These are phyloP conservation scores for Raphanus sativus DNA, from an alignment of 345 rosid genomes.

Conservation along the genomic window DNA sequence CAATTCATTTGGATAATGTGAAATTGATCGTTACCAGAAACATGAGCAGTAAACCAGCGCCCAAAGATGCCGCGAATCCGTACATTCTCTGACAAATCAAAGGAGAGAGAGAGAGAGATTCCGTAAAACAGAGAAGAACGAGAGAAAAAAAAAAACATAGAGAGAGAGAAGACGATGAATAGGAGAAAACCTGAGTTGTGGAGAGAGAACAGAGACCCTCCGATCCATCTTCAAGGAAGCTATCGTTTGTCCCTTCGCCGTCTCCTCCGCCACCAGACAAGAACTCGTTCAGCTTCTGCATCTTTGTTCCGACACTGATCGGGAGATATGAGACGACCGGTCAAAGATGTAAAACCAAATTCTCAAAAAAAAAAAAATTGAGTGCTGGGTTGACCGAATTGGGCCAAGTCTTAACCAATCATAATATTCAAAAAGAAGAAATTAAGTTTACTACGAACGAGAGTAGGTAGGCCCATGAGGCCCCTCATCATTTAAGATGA, in stretches of 20 bases:
- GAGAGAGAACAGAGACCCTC: constrained; percentile 74
- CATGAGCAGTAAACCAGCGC: constrained; percentile 67
- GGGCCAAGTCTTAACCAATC: too few species aligned
- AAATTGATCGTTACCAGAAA: constrained; percentile 58
- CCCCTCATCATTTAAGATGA: too few species aligned
- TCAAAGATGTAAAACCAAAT: too few species aligned
- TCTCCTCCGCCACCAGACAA: too few species aligned
- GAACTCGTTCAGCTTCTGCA: constrained; percentile 61
- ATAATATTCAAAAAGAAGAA: too few species aligned
- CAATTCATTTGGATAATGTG: too few species aligned
- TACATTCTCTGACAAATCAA: constrained; percentile 59
- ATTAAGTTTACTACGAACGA: too few species aligned
- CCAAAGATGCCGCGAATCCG: constrained; percentile 65
- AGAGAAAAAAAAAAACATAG: neutral
- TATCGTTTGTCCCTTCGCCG: constrained; percentile 47
- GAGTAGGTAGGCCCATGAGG: too few species aligned
- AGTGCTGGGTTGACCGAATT: too few species aligned
- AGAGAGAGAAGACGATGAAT: neutral
- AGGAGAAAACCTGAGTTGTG: constrained; percentile 57
- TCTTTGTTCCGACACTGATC: constrained; percentile 32
- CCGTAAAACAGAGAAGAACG: neutral
- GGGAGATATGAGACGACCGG: too few species aligned
- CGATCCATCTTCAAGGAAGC: constrained; percentile 61
- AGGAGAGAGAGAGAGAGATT: neutral
- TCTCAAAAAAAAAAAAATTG: too few species aligned